Base-by-base conservation (phyloP, 192 early-diverging fungal species). In the Podila horticola region DNA sequence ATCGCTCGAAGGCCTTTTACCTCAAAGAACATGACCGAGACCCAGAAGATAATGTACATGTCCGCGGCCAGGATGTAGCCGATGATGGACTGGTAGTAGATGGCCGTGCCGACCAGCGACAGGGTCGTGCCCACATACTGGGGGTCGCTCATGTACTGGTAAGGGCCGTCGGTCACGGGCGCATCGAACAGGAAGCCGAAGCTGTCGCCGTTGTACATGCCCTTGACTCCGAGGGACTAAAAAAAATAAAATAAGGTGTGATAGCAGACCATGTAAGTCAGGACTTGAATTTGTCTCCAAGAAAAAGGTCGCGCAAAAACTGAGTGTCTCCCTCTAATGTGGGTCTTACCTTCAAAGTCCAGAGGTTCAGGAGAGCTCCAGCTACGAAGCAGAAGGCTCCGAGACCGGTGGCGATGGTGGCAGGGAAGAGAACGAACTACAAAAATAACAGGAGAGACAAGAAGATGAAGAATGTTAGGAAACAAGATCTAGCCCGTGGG, bases 181-280 rank as follows among this genome's bases (percentile, higher is more conserved):
- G 84, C 88, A 67, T 86, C 85, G 69, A 90, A 85, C 64, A 88
- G 68, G 67, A 83, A 83, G 8, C 89, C 89, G 74, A 90, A 90
- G 67, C 82, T 83, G 79, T 89, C 88, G 52, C 89, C 89, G 50
- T 90, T 90, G 74, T 90, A 90, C 88, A 89, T 90, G 52, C 86
- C 86, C 69, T 88, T 90, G 67, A 90, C 83, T 52, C 89, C 89
- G 26, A 90, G 82, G 10, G 88, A 62, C 75, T 79, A 62, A 15
- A 62, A 22, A 31, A 15, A 51, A n/a, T n/a, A n/a, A n/a, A n/a
- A n/a, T n/a, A n/a, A n/a, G n/a, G n/a, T n/a, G 26, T 6, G 34
- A 36, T 36, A 36, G 1, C n/a, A n/a, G n/a, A n/a, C n/a, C n/a
- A n/a, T n/a, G n/a, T n/a, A 36, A 36, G 10, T 36, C 34, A 36